Conservation (phyloP, 2,329 filamentous ascomycete species). For the Alternaria novae-zelandiae region DNA sequence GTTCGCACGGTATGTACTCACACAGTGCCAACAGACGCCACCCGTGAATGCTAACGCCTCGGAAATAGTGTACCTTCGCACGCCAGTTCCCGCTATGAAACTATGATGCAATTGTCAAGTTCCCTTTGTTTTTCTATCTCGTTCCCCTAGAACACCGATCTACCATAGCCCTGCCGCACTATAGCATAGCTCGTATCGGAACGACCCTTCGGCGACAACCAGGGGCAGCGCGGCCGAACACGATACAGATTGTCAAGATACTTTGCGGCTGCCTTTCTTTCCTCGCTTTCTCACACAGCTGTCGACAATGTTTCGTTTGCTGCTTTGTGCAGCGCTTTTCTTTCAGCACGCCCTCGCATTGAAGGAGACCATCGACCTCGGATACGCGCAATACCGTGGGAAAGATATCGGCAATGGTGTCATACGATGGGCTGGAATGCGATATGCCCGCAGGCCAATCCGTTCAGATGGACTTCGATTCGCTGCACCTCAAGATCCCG, state of each 20-base stretch:
- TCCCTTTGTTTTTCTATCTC: background rate
- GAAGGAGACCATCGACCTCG: slow-evolving; percentile 62
- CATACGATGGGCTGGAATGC: slow-evolving; percentile 75
- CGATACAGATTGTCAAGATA: background rate
- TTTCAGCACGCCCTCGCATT: slow-evolving; percentile 41
- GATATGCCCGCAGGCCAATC: slow-evolving; percentile 63
- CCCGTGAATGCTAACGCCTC: background rate
- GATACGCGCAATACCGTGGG: slow-evolving; percentile 72
- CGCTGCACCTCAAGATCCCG: slow-evolving; percentile 69
- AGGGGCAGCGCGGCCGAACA: slow-evolving; percentile 1
- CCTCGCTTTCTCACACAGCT: background rate
- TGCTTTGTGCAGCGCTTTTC: slow-evolving; percentile 33
- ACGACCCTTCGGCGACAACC: background rate
- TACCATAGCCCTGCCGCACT: background rate
- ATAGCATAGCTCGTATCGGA: slow-evolving; percentile 8
- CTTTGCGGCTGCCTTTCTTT: background rate
- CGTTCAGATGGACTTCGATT: slow-evolving; percentile 59
- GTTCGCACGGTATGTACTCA: background rate
- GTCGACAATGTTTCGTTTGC: slow-evolving; percentile 26
- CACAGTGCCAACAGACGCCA: background rate
- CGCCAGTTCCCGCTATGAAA: background rate
- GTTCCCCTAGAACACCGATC: slow-evolving; percentile 3
- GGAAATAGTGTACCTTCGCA: background rate
- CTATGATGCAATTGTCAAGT: slow-evolving; percentile 3
- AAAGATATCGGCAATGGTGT: slow-evolving; percentile 62